Evolutionary conservation across 192 early-diverging fungal species (phyloP), one percentile per base, ranked within the genome.

Genomic region (Gaertneriomyces semiglobifer): DNA sequence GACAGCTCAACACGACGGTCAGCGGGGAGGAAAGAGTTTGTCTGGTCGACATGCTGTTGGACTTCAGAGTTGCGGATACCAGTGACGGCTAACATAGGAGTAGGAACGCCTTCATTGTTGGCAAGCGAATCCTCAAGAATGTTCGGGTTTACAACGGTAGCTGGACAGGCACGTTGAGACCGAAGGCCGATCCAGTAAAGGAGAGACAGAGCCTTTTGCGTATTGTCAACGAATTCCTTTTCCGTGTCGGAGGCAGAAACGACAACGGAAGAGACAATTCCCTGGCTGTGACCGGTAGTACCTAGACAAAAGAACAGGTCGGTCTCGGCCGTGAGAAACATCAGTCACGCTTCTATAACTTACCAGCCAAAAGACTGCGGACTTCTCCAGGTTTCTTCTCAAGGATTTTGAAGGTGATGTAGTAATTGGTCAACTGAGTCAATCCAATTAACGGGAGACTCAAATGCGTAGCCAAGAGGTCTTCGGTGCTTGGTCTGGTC

Each of bases 241-340:
- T 91, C 88, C 14, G 91, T 88, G 44, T 84, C 76, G 9, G 93
- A 85, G 25, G 85, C 66, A 0, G 95, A 84, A 65, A 98, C 87
- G 48, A 88, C 92, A 1, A 90, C 83, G 4, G 95, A 92, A 5
- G 88, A 83, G 53, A 90, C 88, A 44, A 96, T 85, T 9, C 95
- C 95, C 74, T 96, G 95, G 58, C 87, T 89, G 75, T 98, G 95
- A 46, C 93, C 95, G 55, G 90, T 89, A 47, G 89, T 83, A 62
- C 90, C 75, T 81, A 59, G 9, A 20, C n/a, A 20, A 48, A 52
- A 44, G 53, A 57, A 46, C 40, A 5, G 11, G 40, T 9, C 51
- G 47, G 11, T 43, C 8, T 12, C 61, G 18, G 41, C 20, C 39
- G 58, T 62, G 25, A 47, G 47, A 61, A 25, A 70, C 7, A 33